Evolutionary conservation across 768 basidiomycete genomes (phyloP), one percentile per base, ranked within the genome.

Genomic region (Amyloporia xantha): DNA sequence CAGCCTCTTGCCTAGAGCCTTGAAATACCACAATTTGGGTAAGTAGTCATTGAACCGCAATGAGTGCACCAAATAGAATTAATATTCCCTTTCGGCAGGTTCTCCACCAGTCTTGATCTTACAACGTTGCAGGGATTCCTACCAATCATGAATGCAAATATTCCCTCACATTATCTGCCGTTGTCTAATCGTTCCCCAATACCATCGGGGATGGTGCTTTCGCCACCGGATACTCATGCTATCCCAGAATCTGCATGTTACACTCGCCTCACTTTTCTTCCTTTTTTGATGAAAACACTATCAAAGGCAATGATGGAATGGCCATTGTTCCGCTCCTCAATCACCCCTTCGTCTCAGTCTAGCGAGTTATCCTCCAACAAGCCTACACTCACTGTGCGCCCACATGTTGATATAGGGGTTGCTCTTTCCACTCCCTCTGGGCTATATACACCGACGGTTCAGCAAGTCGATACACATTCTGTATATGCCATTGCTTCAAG

Each of bases 11-110:
- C 56, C 4, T 55, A 90, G 89, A 89, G 89, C 57, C 72, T 93
- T 46, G 80, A 86, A 58, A 86, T 92, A 55, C 90, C 91, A 15
- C 86, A 86, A 59, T 94, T 94, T 54, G 86, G 88, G 75, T 83
- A 55, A 49, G 78, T 41, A 26, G 28, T 17, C n/a, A 17, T 4
- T 13, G 44, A 1, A 11, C 21, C 25, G 46, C 27, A 27, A n/a
- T n/a, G n/a, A 27, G 20, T 37, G 6, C 36, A 2, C 13, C 25
- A 36, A 28, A 12, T 25, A 36, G 26, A 41, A 23, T 50, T 41
- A 35, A 42, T 30, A 21, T 57, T 45, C 48, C 43, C 15, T 49
- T 38, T 21, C 25, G 4, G 19, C 43, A 84, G 84, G 54, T 91
- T 90, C 59, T 78, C 86, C 2, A 83, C 86, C 0, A 79, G 76